Evolutionary conservation across 1,284 basidiomycete species (phyloP).

Genomic region (Sporisorium iseilematis-ciliati): DNA sequence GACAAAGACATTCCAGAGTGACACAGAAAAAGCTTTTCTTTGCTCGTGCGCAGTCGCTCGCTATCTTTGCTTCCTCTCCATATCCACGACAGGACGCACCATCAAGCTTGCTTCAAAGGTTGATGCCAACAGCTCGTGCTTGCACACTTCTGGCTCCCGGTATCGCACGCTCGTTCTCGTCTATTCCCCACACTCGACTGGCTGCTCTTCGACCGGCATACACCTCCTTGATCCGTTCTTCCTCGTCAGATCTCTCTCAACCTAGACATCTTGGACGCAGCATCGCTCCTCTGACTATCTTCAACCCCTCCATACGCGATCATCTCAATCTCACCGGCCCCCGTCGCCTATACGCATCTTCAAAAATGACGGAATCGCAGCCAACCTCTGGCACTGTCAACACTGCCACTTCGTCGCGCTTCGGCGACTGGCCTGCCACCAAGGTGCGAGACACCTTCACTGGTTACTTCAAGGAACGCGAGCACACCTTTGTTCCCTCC

Average conservation of each 20-base stretch:
- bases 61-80: conserved; percentile 6
- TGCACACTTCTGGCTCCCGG: conserved; percentile 30
- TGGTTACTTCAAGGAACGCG: conserved; percentile 80
- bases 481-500: conserved; percentile 92
- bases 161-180: conserved; percentile 24
- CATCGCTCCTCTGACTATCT: not conserved
- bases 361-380: conserved; percentile 35
- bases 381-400: conserved; percentile 17
- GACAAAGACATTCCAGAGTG: not conserved
- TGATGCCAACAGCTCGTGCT: conserved; percentile 41
- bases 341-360: not conserved
- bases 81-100: not conserved
- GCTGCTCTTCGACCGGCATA: conserved; percentile 10
- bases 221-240: conserved; percentile 2
- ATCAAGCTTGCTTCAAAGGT: not conserved
- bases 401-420: conserved; percentile 64
- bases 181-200: conserved; percentile 3
- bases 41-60: conserved; percentile 2
- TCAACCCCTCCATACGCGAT: not conserved
- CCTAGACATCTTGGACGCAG: conserved; percentile 5
- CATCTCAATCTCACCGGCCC: no score
- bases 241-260: not conserved
- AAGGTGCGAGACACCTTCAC: conserved; percentile 82
- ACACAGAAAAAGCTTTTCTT: not conserved
- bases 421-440: conserved; percentile 77